phyloP scores from a whole-genome alignment of 306 rosid genomes.

The Dryas alaskensis region DNA sequence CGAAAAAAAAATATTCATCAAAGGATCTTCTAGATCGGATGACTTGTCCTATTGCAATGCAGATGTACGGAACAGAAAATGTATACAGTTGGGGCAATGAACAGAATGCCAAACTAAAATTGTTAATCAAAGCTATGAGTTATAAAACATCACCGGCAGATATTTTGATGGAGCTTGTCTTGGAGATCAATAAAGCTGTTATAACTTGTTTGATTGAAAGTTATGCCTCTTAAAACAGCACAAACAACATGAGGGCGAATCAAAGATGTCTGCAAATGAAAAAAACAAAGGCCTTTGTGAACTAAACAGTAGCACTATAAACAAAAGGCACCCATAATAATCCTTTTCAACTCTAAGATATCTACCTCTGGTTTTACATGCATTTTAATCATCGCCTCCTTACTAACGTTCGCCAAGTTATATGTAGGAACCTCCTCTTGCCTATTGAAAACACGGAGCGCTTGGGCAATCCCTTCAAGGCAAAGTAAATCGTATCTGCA shows the following conservation, averaged over 20 bases:
- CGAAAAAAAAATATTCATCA: not conserved
- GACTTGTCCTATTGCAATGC: not conserved
- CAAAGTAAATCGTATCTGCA: slow-evolving; percentile 87
- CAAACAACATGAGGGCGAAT: slow-evolving; percentile 78
- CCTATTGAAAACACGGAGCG: slow-evolving; percentile 63
- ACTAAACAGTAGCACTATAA: slow-evolving; percentile 6
- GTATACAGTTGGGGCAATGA: not conserved
- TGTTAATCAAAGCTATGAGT: slow-evolving; percentile 2
- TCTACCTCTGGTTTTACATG: slow-evolving; percentile 89
- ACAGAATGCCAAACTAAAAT: slow-evolving; percentile 12
- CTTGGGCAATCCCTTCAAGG: slow-evolving; percentile 89
- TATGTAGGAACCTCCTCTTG: slow-evolving; percentile 58
- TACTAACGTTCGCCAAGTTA: slow-evolving; percentile 52
- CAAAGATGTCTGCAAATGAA: slow-evolving; percentile 54
- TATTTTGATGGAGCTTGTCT: slow-evolving; percentile 95
- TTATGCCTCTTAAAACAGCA: slow-evolving; percentile 78
- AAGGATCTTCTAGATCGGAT: not conserved
- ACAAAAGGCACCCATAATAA: not conserved
- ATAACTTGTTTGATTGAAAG: slow-evolving; percentile 69
- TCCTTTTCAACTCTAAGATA: not conserved
- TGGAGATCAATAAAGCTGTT: slow-evolving; percentile 94
- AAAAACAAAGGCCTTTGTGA: slow-evolving; percentile 4
- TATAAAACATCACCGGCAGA: slow-evolving; percentile 68
- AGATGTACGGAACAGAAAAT: not conserved
- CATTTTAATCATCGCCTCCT: slow-evolving; percentile 63